Conservation (phyloP, 805 yeast genomes). For the Phaffomyces thermotolerans region DNA sequence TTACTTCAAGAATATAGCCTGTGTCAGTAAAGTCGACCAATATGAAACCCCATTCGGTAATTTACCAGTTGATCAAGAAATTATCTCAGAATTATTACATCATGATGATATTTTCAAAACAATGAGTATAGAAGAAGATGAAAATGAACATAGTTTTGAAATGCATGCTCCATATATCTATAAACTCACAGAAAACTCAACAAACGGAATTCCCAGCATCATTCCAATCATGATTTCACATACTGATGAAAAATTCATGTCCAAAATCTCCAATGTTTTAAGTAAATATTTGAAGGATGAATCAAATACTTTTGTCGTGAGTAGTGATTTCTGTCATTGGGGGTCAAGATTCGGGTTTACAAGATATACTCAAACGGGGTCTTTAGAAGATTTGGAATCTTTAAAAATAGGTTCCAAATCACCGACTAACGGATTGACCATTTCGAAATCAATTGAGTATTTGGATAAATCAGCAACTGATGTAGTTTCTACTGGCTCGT, state of each 20-base stretch:
- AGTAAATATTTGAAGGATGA: conserved; percentile 47
- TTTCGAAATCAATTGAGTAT: conserved; percentile 64
- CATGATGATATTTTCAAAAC: conserved; percentile 37
- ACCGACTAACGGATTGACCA: conserved; percentile 30
- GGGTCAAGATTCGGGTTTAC: conserved; percentile 59
- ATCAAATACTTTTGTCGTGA: conserved; percentile 62
- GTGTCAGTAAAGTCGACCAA: conserved; percentile 41
- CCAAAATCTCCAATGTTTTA: conserved; percentile 41
- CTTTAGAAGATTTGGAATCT: conserved; percentile 13
- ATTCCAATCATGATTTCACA: conserved; percentile 80
- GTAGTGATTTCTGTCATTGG: conserved; percentile 97
- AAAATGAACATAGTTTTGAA: conserved; percentile 87
- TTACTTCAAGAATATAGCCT: conserved; percentile 57
- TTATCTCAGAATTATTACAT: conserved; percentile 31
- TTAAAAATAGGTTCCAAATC: conserved; percentile 6
- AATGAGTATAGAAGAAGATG: conserved; percentile 59
- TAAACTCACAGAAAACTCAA: conserved; percentile 33
- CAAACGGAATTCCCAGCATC: conserved; percentile 37
- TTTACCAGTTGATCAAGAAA: conserved; percentile 54
- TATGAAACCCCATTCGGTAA: conserved; percentile 84
- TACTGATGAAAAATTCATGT: conserved; percentile 35
- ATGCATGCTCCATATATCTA: conserved; percentile 83
- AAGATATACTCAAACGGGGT: conserved; percentile 31
- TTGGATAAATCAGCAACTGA: conserved; percentile 70
- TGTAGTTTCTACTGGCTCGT: conserved; percentile 49